Evolutionary conservation across 2,329 filamentous ascomycete species (phyloP).

Genomic region (Rosellinia necatrix): DNA sequence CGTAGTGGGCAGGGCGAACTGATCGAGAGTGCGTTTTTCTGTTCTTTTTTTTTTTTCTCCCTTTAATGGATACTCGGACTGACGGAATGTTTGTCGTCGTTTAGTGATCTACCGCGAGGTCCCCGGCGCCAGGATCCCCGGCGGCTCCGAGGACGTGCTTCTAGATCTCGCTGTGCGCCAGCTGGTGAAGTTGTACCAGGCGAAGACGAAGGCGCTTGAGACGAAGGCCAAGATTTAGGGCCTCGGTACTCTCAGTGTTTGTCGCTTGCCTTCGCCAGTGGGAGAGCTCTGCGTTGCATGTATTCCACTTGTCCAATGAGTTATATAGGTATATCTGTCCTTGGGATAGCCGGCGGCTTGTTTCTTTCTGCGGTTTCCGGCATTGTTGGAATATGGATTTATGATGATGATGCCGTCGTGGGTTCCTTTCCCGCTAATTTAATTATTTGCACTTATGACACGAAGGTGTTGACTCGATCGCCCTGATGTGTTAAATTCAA

Average conservation of each 20-base stretch:
- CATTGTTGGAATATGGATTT: too few species aligned
- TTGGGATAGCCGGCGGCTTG: too few species aligned
- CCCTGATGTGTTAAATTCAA: too few species aligned
- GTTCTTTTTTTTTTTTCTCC: background rate
- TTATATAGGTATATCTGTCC: too few species aligned
- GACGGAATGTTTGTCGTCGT: background rate
- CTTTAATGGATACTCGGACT: background rate
- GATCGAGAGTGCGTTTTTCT: conserved; percentile 64
- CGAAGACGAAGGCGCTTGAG: conserved; percentile 56
- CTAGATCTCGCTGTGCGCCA: conserved; percentile 72
- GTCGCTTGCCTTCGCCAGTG: conserved; percentile 28
- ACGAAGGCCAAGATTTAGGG: conserved; percentile 28
- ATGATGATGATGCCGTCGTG: too few species aligned
- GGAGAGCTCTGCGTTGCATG: too few species aligned
- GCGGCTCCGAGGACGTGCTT: conserved; percentile 75
- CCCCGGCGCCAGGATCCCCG: conserved; percentile 64
- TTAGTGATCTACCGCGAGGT: conserved; percentile 64
- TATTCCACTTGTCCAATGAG: too few species aligned
- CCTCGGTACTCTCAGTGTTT: background rate
- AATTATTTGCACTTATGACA: too few species aligned
- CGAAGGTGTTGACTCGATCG: too few species aligned
- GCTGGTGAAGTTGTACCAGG: conserved; percentile 70
- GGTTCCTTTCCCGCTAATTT: too few species aligned
- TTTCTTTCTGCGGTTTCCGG: too few species aligned
- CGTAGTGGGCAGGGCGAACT: conserved; percentile 72